A percentile compares a stretch with the other conserved stretches of the same genome.
These are phyloP conservation scores for Gleditsia sinensis DNA, from an alignment of 306 rosid genomes.

Conservation along the genomic window DNA sequence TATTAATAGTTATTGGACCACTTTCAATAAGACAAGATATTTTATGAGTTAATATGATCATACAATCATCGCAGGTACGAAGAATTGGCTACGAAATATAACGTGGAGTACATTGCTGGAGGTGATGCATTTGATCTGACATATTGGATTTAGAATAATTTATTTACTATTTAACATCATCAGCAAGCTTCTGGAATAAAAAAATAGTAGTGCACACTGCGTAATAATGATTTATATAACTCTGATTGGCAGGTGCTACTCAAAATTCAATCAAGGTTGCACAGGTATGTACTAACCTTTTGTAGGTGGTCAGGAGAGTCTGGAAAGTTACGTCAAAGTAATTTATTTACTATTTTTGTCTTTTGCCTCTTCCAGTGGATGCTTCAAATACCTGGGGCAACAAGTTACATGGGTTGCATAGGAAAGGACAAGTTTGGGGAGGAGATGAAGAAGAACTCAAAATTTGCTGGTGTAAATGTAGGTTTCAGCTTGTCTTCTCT, in stretches of 20 bases:
- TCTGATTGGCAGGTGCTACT: constrained; percentile 70
- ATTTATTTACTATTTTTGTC: constrained; percentile 20
- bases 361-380: constrained; percentile 62
- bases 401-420: constrained; percentile 88
- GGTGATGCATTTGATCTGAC: constrained; percentile 53
- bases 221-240: constrained; percentile 5
- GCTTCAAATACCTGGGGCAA: constrained; percentile 88
- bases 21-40: background rate
- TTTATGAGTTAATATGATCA: constrained; percentile 14
- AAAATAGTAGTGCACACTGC: background rate
- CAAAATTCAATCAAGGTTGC: constrained; percentile 93
- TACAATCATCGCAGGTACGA: constrained; percentile 63
- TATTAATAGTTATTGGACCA: background rate
- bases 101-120: constrained; percentile 95
- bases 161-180: constrained; percentile 9
- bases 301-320: background rate
- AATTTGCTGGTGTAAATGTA: constrained; percentile 82
- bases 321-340: constrained; percentile 3
- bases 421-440: constrained; percentile 96
- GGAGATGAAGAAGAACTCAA: constrained; percentile 76
- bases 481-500: constrained; percentile 36
- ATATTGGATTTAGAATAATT: constrained; percentile 18
- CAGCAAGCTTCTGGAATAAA: background rate
- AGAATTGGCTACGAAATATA: constrained; percentile 57
- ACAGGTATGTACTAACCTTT: constrained; percentile 56